Evolutionary conservation across 768 basidiomycete genomes (phyloP), one percentile per base, ranked within the genome.

Genomic region (Dentipellis sp.): DNA sequence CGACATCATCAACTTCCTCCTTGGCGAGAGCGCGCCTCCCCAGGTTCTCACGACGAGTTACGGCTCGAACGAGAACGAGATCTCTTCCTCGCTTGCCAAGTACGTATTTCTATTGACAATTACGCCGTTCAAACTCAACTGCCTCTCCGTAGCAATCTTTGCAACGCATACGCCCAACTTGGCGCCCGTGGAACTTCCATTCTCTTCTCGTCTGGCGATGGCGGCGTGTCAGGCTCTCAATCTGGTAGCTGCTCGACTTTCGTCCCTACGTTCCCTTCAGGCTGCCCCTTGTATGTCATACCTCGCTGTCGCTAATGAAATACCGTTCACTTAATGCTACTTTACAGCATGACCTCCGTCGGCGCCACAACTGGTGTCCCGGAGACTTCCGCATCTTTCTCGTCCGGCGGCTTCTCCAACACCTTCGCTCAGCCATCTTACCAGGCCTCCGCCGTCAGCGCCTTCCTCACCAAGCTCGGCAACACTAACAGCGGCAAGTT

Each of bases 381-480:
- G 10, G 70, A 72, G 61, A 64, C 63, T 8, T 65, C 65, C 3
- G 59, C 57, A 16, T 22, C 19, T 10, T 63, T 63, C 52, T 63
- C 63, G 29, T 50, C 52, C 4, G 63, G 63, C 12, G 63, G 63
- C 2, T 64, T 64, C 58, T 64, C 63, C 47, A 61, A 63, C 52
- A n/a, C 38, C 52, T 49, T 56, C 39, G 47, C 29, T 16, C 19
- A 12, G 14, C 50, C 56, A 3, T 51, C 56, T 21, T 78, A 73
- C 64, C 78, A 78, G 64, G 56, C 69, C 35, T 52, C 59, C 47
- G 74, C 68, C 0, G 75, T 78, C 9, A 56, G 51, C 1, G 52
- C 56, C 1, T 78, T 72, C 67, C 65, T 79, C 21, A 57, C 62
- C 22, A 57, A 58, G 22, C 62, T 74, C 54, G 68, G 66, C 48